Percentiles rank a stretch among this genome's conserved stretches.
Conservation (phyloP, 208 protist genomes). For the Trypanosoma mega region DNA sequence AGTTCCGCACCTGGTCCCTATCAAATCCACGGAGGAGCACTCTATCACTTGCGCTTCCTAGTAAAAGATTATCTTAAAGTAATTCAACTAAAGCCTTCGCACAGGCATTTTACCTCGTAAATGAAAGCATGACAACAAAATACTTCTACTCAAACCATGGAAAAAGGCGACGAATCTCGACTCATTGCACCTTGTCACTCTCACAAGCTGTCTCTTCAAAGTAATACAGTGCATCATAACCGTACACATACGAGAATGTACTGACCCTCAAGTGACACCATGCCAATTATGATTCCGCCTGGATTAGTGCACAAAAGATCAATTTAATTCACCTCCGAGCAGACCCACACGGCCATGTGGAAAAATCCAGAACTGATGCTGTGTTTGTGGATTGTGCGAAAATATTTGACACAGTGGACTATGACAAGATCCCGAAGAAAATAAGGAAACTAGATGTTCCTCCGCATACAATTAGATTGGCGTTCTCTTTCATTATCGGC, state of each 20-base stretch:
- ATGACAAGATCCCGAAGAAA: background rate
- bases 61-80: background rate
- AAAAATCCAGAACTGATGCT: background rate
- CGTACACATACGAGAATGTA: constrained; percentile 9
- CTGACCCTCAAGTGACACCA: constrained; percentile 2
- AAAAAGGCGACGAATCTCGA: constrained; percentile 7
- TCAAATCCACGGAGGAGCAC: background rate
- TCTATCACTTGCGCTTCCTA: background rate
- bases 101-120: background rate
- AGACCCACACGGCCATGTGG: background rate
- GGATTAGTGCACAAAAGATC: constrained; percentile 16
- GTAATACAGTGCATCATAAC: constrained; percentile 23
- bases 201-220: constrained; percentile 23
- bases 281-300: constrained; percentile 21
- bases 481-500: background rate
- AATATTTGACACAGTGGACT: constrained; percentile 10
- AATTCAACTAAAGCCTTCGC: constrained; percentile 17
- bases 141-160: constrained; percentile 20
- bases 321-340: constrained; percentile 5
- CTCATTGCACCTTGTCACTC: constrained; percentile 13
- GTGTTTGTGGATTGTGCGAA: constrained; percentile 10
- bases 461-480: background rate
- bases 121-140: constrained; percentile 16
- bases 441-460: background rate
- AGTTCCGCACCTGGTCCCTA: background rate